These are phyloP conservation scores for Bretschneidera sinensis DNA, from an alignment of 345 rosid genomes.

Conservation along the genomic window DNA sequence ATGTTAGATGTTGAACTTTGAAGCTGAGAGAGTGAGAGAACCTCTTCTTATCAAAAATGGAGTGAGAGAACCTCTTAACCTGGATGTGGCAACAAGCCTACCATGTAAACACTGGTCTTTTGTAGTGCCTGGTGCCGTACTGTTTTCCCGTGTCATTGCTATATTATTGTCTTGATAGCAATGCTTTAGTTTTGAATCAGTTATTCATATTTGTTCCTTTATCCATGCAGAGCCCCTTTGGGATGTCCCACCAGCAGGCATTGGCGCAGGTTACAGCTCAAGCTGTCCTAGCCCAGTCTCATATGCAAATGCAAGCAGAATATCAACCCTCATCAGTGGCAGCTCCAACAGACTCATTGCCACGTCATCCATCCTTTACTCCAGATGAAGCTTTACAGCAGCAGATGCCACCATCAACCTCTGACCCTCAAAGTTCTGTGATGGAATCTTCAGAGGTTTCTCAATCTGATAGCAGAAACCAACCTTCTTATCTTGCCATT, in stretches of 20 bases:
- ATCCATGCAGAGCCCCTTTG: slow-evolving; percentile 64
- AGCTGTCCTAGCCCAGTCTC: slow-evolving; percentile 50
- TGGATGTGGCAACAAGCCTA: too few relatives aligned
- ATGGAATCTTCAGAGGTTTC: slow-evolving; percentile 42
- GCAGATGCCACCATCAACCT: slow-evolving; percentile 36
- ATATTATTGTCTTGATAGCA: not conserved
- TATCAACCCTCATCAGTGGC: slow-evolving; percentile 25
- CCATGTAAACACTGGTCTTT: not conserved
- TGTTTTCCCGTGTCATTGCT: not conserved
- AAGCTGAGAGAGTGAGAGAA: too few relatives aligned
- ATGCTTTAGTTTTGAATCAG: not conserved
- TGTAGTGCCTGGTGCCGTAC: not conserved
- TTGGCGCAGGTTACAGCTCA: slow-evolving; percentile 80
- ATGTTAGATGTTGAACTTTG: not conserved
- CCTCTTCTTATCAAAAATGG: too few relatives aligned
- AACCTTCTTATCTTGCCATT: slow-evolving; percentile 34
- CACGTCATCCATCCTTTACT: slow-evolving; percentile 27
- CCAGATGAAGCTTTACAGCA: slow-evolving; percentile 35
- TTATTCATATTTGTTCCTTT: slow-evolving; percentile 18
- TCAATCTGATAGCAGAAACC: slow-evolving; percentile 53
- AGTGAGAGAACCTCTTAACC: not conserved
- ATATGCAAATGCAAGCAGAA: slow-evolving; percentile 34
- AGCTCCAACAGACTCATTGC: slow-evolving; percentile 25
- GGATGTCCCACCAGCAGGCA: slow-evolving; percentile 81
- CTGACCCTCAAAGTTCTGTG: slow-evolving; percentile 32